Conservation (phyloP, 768 basidiomycete species). For the Leccinum sublutescens region DNA sequence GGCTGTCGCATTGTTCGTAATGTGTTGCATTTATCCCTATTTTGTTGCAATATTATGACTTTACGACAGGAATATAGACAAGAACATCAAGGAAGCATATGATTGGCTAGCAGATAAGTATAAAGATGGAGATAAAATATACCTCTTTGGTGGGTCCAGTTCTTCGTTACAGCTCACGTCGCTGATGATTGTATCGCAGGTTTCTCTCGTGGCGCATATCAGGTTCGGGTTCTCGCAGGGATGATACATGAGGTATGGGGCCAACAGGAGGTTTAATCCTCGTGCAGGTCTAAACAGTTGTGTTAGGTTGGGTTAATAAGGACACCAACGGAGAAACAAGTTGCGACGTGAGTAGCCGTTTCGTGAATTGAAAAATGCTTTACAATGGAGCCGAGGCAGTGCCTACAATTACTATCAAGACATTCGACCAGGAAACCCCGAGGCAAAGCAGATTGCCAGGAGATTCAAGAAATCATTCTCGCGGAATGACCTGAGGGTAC, state of each 20-base stretch:
- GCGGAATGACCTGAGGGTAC: not conserved
- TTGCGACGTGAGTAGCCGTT: not conserved
- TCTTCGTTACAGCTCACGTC: not conserved
- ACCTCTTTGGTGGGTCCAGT: not conserved
- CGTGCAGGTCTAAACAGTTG: not conserved
- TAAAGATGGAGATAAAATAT: not conserved
- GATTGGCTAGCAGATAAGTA: not conserved
- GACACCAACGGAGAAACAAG: not conserved
- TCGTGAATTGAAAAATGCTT: not conserved
- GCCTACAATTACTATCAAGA: not conserved
- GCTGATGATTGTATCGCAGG: not conserved
- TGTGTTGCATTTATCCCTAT: not conserved
- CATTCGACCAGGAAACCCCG: not conserved
- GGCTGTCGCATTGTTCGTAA: not conserved
- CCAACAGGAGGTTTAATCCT: not conserved
- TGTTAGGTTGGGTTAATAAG: not conserved
- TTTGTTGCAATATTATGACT: not conserved
- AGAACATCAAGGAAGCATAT: not conserved
- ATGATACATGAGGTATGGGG: not conserved
- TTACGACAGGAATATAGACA: not conserved
- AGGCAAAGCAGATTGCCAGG: not conserved
- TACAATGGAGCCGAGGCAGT: not conserved
- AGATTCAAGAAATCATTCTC: not conserved
- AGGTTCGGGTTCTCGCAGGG: not conserved
- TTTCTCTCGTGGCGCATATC: not conserved